These are phyloP conservation scores for Aurantiochytrium sp. DNA, from an alignment of 108 stramenopile genomes.

Conservation along the genomic window DNA sequence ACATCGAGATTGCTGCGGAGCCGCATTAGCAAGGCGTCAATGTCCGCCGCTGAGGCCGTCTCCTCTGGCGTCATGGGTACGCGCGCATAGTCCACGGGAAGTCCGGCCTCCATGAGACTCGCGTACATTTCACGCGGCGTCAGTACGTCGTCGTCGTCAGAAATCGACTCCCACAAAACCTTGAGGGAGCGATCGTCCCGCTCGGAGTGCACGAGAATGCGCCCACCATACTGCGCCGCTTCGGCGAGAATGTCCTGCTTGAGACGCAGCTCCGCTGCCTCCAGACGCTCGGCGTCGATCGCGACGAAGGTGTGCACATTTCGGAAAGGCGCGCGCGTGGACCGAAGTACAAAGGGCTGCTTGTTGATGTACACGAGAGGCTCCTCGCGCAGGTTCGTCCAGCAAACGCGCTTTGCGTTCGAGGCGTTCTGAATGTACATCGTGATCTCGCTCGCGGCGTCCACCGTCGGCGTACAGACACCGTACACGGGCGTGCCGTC, in stretches of 20 bases:
- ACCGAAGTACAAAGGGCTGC: not conserved
- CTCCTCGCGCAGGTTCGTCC: constrained; percentile 11
- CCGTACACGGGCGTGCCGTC: constrained; percentile 6
- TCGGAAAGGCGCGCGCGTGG: not conserved
- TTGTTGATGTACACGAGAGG: constrained; percentile 15
- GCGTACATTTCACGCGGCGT: constrained; percentile 9
- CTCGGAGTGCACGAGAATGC: not conserved
- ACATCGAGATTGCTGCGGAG: not conserved
- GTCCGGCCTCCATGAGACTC: not conserved
- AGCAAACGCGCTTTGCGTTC: not conserved
- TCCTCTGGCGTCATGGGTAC: constrained; percentile 3
- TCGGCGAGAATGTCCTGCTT: not conserved
- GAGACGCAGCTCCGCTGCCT: constrained; percentile 15
- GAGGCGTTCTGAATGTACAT: constrained; percentile 11
- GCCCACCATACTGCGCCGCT: not conserved
- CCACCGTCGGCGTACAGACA: constrained; percentile 11
- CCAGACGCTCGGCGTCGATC: not conserved
- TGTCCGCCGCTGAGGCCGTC: not conserved
- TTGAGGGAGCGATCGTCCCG: not conserved
- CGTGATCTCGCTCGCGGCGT: not conserved
- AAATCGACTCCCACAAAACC: not conserved
- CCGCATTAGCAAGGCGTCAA: not conserved
- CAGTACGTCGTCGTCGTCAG: not conserved
- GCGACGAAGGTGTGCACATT: not conserved
- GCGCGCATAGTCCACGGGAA: constrained; percentile 1